Evolutionary conservation across 139 green algal species (phyloP).

Genomic region (Asterochloris sp.): DNA sequence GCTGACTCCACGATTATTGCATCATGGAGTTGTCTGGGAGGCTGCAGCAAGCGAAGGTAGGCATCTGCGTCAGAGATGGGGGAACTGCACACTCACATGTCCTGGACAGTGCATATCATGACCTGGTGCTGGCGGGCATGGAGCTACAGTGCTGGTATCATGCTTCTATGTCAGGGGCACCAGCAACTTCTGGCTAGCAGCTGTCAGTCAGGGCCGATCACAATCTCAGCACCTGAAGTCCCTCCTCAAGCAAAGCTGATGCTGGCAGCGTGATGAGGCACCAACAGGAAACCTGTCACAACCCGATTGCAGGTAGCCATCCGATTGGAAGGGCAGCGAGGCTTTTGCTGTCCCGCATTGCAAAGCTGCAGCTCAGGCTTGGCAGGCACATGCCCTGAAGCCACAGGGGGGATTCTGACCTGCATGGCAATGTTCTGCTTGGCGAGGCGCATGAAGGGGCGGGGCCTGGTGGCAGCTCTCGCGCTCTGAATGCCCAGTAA

Average conservation of each 20-base stretch:
- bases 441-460: constrained; percentile 23
- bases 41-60: constrained; percentile 5
- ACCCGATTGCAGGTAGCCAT: too few species aligned
- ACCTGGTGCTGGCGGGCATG: too few species aligned
- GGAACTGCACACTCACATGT: too few species aligned
- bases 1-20: constrained; percentile 14
- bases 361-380: neutral
- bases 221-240: too few species aligned
- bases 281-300: too few species aligned
- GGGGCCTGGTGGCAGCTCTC: constrained; percentile 3
- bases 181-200: too few species aligned
- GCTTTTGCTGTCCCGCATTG: neutral
- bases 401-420: neutral
- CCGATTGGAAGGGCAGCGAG: neutral
- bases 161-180: too few species aligned
- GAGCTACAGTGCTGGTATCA: too few species aligned
- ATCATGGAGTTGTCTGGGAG: neutral
- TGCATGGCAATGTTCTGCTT: constrained; percentile 29
- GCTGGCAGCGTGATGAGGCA: too few species aligned
- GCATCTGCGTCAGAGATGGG: neutral
- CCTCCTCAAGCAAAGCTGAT: too few species aligned
- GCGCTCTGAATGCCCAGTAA: constrained; percentile 41
- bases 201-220: too few species aligned
- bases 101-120: too few species aligned
- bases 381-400: neutral